These are phyloP conservation scores for Claviceps spartinae DNA, from an alignment of 2,329 filamentous ascomycete species.

Conservation along the genomic window DNA sequence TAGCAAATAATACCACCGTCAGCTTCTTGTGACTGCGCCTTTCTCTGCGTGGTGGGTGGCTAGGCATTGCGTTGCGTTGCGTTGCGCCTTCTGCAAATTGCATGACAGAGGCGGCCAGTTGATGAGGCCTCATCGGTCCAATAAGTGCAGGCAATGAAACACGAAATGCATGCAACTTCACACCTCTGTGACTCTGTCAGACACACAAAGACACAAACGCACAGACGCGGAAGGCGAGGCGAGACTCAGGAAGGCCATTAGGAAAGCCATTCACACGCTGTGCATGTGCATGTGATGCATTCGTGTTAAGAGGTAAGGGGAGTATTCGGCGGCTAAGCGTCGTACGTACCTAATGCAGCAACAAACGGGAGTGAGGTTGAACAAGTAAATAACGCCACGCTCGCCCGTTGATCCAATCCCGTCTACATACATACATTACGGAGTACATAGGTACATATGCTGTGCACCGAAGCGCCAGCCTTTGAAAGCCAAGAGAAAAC, in stretches of 20 bases:
- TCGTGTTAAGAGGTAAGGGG: not conserved
- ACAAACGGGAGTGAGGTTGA: not conserved
- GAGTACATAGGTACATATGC: not conserved
- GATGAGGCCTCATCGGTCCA: not conserved
- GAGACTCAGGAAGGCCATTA: not conserved
- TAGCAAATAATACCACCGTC: no score
- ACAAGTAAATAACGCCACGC: not conserved
- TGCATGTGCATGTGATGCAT: not conserved
- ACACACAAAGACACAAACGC: not conserved
- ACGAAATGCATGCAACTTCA: not conserved
- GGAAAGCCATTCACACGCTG: not conserved
- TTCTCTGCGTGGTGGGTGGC: no score
- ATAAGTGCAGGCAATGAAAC: not conserved
- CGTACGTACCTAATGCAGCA: not conserved
- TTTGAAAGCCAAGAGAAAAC: not conserved
- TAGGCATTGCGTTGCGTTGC: no score
- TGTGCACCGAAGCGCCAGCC: conserved; percentile 4
- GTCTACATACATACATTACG: not conserved
- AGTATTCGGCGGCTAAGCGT: not conserved
- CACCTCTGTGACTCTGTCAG: not conserved
- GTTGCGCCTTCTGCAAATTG: no score
- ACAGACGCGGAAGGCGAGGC: not conserved
- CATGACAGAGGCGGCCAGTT: not conserved
- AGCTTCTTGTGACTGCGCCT: no score
- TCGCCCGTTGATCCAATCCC: not conserved